Evolutionary conservation across 805 yeast genomes (phyloP).

Genomic region (Vanderwaltozyma verrucispora): DNA sequence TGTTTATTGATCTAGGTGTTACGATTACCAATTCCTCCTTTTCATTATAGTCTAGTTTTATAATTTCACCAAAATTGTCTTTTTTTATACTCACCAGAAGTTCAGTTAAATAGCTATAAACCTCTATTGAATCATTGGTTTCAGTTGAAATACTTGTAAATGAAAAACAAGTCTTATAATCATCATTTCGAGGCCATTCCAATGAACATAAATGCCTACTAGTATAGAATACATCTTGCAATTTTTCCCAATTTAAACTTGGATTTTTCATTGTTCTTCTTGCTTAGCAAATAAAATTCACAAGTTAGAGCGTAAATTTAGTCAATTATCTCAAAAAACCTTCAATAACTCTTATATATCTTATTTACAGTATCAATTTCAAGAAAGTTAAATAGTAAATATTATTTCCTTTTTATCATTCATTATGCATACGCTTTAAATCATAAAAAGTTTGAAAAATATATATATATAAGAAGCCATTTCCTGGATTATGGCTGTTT

Average conservation of each 20-base stretch:
- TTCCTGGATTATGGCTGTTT: too few species aligned
- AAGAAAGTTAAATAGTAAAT: too few species aligned
- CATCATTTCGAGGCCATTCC: slow-evolving; percentile 12
- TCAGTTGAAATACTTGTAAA: slow-evolving; percentile 35
- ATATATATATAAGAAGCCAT: too few species aligned
- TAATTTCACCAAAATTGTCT: slow-evolving; percentile 8
- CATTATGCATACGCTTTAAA: too few species aligned
- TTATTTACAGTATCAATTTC: too few species aligned
- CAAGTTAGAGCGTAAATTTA: too few species aligned
- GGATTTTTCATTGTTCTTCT: slow-evolving; percentile 23
- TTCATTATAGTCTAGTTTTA: slow-evolving; percentile 15
- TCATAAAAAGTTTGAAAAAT: too few species aligned
- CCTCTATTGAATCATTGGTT: slow-evolving; percentile 18
- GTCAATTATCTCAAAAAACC: too few species aligned
- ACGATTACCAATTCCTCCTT: slow-evolving; percentile 13
- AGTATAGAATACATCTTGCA: slow-evolving; percentile 60
- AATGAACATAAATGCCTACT: slow-evolving; percentile 29
- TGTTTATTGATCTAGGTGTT: slow-evolving; percentile 9
- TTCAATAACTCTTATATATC: too few species aligned
- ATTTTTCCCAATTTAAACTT: slow-evolving; percentile 63
- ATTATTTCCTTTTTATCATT: too few species aligned
- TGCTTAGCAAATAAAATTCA: too few species aligned
- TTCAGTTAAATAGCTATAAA: slow-evolving; percentile 32
- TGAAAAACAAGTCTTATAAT: slow-evolving; percentile 29
- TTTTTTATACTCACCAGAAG: slow-evolving; percentile 6